phyloP scores from a whole-genome alignment of 2,329 filamentous ascomycete genomes.

The Beauveria australis region DNA sequence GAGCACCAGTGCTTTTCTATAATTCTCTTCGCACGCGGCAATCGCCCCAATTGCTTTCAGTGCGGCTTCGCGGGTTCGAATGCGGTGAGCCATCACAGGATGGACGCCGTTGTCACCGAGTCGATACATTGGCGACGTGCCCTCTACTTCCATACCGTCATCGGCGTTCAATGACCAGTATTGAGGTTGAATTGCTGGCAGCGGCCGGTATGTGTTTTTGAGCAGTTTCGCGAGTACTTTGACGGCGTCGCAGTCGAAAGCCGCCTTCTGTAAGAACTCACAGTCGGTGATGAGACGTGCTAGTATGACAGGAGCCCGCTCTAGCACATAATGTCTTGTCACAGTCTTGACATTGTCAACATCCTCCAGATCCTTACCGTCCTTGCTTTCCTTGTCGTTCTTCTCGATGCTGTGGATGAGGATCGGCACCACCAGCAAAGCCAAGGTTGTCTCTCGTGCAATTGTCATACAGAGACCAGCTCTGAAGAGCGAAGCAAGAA shows the following conservation, averaged over 20 bases:
- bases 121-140: conserved; percentile 30
- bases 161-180: conserved; percentile 33
- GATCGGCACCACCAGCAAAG: conserved; percentile 60
- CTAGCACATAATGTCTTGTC: conserved; percentile 40
- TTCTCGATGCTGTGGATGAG: conserved; percentile 53
- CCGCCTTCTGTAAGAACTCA: conserved; percentile 70
- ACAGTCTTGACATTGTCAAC: conserved; percentile 29
- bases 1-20: conserved; percentile 74
- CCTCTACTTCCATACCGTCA: conserved; percentile 25
- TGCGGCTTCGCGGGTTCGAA: conserved; percentile 66
- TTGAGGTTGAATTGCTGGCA: conserved; percentile 24
- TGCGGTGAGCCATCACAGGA: conserved; percentile 55
- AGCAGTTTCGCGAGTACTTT: conserved; percentile 40
- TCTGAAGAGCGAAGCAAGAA: conserved; percentile 63
- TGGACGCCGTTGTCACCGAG: conserved; percentile 56
- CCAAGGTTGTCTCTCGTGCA: conserved; percentile 52
- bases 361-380: conserved; percentile 37
- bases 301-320: conserved; percentile 66
- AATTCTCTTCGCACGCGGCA: conserved; percentile 71
- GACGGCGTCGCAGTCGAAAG: conserved; percentile 55
- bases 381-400: conserved; percentile 36
- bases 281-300: conserved; percentile 73
- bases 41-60: conserved; percentile 77
- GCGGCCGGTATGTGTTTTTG: conserved; percentile 42
- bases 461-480: conserved; percentile 56